Percentiles rank a stretch among this genome's conserved stretches.
These are phyloP conservation scores for Daldinia childiae DNA, from an alignment of 495 filamentous ascomycete species.

Conservation along the genomic window DNA sequence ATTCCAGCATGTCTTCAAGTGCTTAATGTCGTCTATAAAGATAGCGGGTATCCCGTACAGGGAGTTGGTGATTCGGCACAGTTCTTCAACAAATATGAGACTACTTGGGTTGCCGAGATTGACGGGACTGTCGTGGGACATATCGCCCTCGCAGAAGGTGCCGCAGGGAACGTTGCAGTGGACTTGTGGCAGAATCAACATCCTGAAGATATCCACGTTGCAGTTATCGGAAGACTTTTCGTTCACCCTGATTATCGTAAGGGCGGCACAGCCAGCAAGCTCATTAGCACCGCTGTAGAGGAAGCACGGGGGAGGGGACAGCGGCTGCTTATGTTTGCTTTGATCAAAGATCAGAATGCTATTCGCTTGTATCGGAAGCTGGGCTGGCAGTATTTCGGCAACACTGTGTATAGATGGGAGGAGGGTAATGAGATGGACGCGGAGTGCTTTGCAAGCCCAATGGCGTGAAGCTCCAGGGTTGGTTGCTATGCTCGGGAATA, in stretches of 20 bases:
- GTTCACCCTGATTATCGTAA: slow-evolving; percentile 26
- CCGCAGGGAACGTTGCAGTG: slow-evolving; percentile 13
- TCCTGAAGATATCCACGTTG: slow-evolving; percentile 9
- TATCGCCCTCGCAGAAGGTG: slow-evolving; percentile 16
- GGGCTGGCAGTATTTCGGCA: slow-evolving; percentile 29
- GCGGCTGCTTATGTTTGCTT: slow-evolving; percentile 24
- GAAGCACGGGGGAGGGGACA: slow-evolving; percentile 9
- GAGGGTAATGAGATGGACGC: slow-evolving; percentile 28
- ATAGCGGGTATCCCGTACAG: slow-evolving; percentile 29
- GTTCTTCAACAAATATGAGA: slow-evolving; percentile 71
- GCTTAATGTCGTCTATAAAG: slow-evolving; percentile 21
- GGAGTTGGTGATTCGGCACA: slow-evolving; percentile 18
- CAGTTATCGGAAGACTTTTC: slow-evolving; percentile 32
- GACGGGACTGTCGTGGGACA: slow-evolving; percentile 67
- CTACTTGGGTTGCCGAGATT: slow-evolving; percentile 92
- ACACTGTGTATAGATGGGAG: slow-evolving; percentile 19
- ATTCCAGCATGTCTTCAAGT: slow-evolving; percentile 19
- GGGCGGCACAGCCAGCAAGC: slow-evolving; percentile 19
- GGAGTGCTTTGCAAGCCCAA: slow-evolving; percentile 25
- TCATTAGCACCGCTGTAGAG: slow-evolving; percentile 23
- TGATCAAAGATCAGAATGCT: slow-evolving; percentile 34
- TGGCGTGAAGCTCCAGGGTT: background rate
- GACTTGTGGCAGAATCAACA: slow-evolving; percentile 25
- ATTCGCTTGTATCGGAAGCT: slow-evolving; percentile 32
- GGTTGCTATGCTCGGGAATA: too few species aligned